Base-by-base conservation (phyloP, 2,329 filamentous ascomycete species). In the Botrytis byssoidea region DNA sequence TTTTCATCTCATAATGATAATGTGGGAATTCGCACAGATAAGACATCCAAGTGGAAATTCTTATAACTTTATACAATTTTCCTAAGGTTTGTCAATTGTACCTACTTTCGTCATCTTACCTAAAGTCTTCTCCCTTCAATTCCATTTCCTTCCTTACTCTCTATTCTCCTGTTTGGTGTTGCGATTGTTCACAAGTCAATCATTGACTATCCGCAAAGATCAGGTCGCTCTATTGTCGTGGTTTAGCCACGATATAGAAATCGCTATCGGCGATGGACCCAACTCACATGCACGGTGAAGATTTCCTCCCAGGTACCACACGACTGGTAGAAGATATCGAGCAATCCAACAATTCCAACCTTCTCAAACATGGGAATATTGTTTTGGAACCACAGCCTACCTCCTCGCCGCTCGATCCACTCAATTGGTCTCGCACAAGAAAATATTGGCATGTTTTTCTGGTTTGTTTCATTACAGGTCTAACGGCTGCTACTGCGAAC, bases 401-500 rank as follows among this genome's bases (percentile, higher is more conserved):
- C 20, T 80, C 83, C 70, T 86, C 85, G 16, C 85, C 85, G 42
- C 85, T 88, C 75, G 86, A 88, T 77, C 86, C 86, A 32, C 81
- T 88, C 74, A 86, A 86, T 77, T 88, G 86, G 86, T 82, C 83
- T 57, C 76, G 81, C 69, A 76, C 81, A 69, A 84, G 86, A 76
- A 86, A 86, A 78, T 82, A 83, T 51, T 88, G 85, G 85, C 85
- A 87, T 79, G 85, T 85, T 9, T 80, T 83, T 9, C 81, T 89
- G 8, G 84, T 88, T 44, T 84, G 86, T 71, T 87, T 86, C 77
- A 84, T 88, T 66, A 86, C 87, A 4, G 87, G 84, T 1, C 78
- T 89, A 68, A 88, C 87, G 0, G 87, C 87, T 0, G 87, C 87
- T 5, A 88, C 86, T 0, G 85, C 87, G 18, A 89, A 89, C 73